Evolutionary conservation across 441 rosid species (phyloP), one percentile per base, ranked within the genome.

Genomic region (Euphorbia schlechtendalii): DNA sequence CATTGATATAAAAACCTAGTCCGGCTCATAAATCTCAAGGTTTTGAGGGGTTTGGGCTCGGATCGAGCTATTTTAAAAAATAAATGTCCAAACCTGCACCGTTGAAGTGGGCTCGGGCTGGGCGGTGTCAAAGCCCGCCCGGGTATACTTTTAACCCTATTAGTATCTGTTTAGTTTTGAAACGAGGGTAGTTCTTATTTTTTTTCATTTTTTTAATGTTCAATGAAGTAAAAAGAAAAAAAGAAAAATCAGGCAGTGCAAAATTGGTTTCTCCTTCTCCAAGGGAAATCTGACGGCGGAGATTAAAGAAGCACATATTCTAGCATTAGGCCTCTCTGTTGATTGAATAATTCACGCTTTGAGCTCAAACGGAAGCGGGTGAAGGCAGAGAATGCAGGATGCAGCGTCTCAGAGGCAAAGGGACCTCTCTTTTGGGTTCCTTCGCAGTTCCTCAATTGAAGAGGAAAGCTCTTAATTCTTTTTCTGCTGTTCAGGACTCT

Each of bases 401-500:
- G 96, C 86, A 84, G 76, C 88, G 84, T 69, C 71, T 89, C 52
- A 82, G 87, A 79, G 75, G 80, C 57, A 73, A 82, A 77, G 85
- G 90, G 65, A 58, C 73, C 61, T 80, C 81, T 27, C 66, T 86
- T 61, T 48, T 84, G 43, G 79, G 86, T 67, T 78, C 72, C 2
- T 38, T 78, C 21, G 61, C 75, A 3, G 72, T 71, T 61, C 90
- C 90, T 40, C 78, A 69, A 1, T 73, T 88, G 66, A 93, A 81
- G 88, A 80, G 69, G 74, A 85, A 83, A 71, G 82, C 87, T 73
- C 76, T 73, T 48, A 84, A 83, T 70, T 85, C 97, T 69, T 76
- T 83, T 87, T 81, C 71, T 64, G 88, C 97, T 56, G 71, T 88
- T 59, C 92, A 88, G 49, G 96, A 88, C 67, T 81, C 96, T 1